Percentiles rank a stretch among this genome's conserved stretches.
Evolutionary conservation across 164 flowering plant species (phyloP).

Genomic region (Aristolochia fimbriata): DNA sequence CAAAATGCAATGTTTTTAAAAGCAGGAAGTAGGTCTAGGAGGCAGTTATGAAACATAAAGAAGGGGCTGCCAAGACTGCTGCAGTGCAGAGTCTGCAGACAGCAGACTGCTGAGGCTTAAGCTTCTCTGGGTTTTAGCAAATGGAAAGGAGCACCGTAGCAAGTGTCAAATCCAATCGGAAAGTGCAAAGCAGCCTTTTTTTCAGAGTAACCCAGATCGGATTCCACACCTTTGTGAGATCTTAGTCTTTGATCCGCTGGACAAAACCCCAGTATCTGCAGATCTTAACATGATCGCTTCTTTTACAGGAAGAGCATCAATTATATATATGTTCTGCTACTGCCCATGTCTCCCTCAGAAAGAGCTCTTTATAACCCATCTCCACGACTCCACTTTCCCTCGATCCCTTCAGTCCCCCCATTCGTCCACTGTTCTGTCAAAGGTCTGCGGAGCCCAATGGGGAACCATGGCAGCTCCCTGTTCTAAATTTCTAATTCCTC

Average conservation of each 20-base stretch:
- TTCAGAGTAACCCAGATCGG: too few species aligned
- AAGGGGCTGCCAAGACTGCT: background rate
- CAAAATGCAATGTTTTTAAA: too few species aligned
- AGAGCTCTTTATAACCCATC: constrained; percentile 9
- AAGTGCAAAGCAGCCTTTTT: background rate
- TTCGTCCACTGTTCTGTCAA: constrained; percentile 12
- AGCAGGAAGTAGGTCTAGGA: too few species aligned
- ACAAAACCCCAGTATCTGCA: constrained; percentile 2
- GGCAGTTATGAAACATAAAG: background rate
- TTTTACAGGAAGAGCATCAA: constrained; percentile 1
- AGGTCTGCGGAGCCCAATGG: constrained; percentile 4
- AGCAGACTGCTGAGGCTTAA: background rate
- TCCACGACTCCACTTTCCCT: background rate
- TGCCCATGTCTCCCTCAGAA: background rate
- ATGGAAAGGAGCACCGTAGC: too few species aligned
- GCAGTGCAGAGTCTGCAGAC: background rate
- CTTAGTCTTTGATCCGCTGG: constrained; percentile 1
- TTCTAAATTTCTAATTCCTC: constrained; percentile 1
- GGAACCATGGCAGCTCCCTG: constrained; percentile 4
- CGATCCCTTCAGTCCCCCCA: constrained; percentile 10
- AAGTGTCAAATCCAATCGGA: constrained; percentile 11
- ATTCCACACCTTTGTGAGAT: background rate
- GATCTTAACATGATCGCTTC: background rate
- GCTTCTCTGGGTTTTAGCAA: constrained; percentile 9
- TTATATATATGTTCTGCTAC: background rate